Evolutionary conservation across 1,139 yeast species (phyloP).

Genomic region (Saccharomyces hybrid): DNA sequence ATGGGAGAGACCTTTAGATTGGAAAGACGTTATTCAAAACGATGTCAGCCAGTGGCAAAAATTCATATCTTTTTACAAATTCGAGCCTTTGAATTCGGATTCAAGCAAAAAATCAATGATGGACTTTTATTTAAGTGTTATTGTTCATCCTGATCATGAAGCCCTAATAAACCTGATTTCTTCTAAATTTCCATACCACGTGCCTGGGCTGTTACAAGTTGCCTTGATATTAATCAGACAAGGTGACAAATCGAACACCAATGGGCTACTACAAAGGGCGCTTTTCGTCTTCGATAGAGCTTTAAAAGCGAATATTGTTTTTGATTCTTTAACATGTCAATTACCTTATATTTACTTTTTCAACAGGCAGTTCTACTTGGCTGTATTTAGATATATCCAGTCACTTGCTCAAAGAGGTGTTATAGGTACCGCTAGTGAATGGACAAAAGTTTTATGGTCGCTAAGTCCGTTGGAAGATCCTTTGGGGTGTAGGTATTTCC

Average conservation of each 20-base stretch:
- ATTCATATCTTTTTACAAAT: constrained; percentile 46
- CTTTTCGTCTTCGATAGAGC: constrained; percentile 73
- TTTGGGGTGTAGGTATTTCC: constrained; percentile 71
- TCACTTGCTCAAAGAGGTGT: constrained; percentile 74
- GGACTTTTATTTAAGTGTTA: constrained; percentile 60
- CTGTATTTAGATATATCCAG: constrained; percentile 64
- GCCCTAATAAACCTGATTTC: constrained; percentile 50
- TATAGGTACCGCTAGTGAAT: constrained; percentile 65
- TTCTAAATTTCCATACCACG: constrained; percentile 59
- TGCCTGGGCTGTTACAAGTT: constrained; percentile 71
- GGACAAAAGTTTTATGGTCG: constrained; percentile 61
- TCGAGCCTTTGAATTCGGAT: constrained; percentile 35
- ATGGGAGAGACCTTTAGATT: constrained; percentile 36
- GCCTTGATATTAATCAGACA: constrained; percentile 70
- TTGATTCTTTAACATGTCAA: constrained; percentile 54
- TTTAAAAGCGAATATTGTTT: constrained; percentile 41
- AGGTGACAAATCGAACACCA: constrained; percentile 60
- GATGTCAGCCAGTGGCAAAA: constrained; percentile 42
- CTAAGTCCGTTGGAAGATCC: constrained; percentile 79
- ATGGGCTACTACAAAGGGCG: constrained; percentile 68
- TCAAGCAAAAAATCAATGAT: constrained; percentile 43
- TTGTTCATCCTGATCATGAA: constrained; percentile 65
- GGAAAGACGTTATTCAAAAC: constrained; percentile 42
- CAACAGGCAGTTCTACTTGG: constrained; percentile 70
- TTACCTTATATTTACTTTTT: constrained; percentile 69